Conservation (phyloP, 1,139 yeast genomes). For the Wickerhamomyces sp. region DNA sequence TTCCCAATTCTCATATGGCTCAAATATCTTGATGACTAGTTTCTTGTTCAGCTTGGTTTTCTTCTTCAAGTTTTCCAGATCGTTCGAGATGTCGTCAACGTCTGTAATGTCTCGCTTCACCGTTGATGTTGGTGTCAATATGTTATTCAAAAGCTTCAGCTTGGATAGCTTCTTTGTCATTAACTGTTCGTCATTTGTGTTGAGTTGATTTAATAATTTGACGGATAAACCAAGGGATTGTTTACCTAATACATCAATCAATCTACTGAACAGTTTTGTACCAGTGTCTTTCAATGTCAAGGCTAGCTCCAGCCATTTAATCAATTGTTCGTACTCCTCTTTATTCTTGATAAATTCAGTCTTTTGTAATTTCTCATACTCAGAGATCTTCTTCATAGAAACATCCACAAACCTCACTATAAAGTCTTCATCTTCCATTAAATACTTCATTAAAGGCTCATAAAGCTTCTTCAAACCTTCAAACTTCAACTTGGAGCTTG, state of each 20-base stretch:
- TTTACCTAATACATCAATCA: slow-evolving; percentile 14
- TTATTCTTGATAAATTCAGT: slow-evolving; percentile 7
- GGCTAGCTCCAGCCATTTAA: background rate
- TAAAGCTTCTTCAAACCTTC: slow-evolving; percentile 25
- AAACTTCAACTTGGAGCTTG: slow-evolving; percentile 14
- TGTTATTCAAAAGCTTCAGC: slow-evolving; percentile 1
- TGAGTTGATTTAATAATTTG: slow-evolving; percentile 5
- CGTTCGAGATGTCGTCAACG: slow-evolving; percentile 22
- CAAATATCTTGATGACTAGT: slow-evolving; percentile 25
- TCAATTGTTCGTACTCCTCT: slow-evolving; percentile 4
- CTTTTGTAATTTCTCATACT: slow-evolving; percentile 10
- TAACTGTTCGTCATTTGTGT: background rate
- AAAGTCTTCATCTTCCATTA: slow-evolving; percentile 4
- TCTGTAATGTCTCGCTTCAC: slow-evolving; percentile 3
- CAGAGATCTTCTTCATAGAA: slow-evolving; percentile 12
- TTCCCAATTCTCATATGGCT: slow-evolving; percentile 32
- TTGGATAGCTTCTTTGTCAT: slow-evolving; percentile 4
- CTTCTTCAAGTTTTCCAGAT: slow-evolving; percentile 27
- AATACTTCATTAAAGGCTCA: slow-evolving; percentile 24
- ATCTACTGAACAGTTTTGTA: background rate
- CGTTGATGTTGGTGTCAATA: slow-evolving; percentile 4
- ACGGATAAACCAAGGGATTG: slow-evolving; percentile 6
- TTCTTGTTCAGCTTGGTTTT: slow-evolving; percentile 16
- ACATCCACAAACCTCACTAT: slow-evolving; percentile 20
- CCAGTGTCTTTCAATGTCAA: background rate